Percentiles rank a stretch among this genome's conserved stretches.
Evolutionary conservation across 1,139 yeast genomes (phyloP).

Genomic region (Yamadazyma friedrichii): DNA sequence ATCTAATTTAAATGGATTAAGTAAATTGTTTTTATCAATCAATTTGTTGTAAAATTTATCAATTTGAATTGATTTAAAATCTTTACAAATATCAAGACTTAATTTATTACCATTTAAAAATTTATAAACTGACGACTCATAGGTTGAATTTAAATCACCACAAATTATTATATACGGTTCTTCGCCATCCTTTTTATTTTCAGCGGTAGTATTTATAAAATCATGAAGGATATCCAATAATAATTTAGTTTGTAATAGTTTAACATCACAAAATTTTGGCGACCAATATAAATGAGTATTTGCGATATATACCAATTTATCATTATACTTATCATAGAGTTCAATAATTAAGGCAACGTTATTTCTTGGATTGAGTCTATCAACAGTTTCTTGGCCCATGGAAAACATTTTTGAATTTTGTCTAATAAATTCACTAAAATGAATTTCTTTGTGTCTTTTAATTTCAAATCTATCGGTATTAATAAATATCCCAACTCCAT

Average conservation of each 20-base stretch:
- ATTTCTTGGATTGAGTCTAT: slow-evolving; percentile 46
- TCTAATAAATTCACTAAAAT: slow-evolving; percentile 37
- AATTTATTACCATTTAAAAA: slow-evolving; percentile 39
- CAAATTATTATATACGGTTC: slow-evolving; percentile 27
- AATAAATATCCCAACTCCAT: slow-evolving; percentile 57
- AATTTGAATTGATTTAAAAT: slow-evolving; percentile 25
- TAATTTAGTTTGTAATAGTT: slow-evolving; percentile 52
- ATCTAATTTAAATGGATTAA: slow-evolving; percentile 21
- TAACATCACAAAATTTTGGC: slow-evolving; percentile 51
- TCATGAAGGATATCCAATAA: slow-evolving; percentile 31
- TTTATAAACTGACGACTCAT: slow-evolving; percentile 46
- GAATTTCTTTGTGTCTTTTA: slow-evolving; percentile 38
- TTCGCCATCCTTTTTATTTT: neutral
- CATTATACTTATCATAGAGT: slow-evolving; percentile 39
- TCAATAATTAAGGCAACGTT: slow-evolving; percentile 54
- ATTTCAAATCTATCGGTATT: slow-evolving; percentile 46
- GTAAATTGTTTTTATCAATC: slow-evolving; percentile 13
- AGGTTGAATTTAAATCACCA: slow-evolving; percentile 58
- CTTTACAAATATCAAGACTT: slow-evolving; percentile 23
- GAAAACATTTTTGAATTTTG: slow-evolving; percentile 27
- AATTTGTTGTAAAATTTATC: slow-evolving; percentile 33
- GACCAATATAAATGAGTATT: slow-evolving; percentile 66
- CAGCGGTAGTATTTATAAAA: slow-evolving; percentile 15
- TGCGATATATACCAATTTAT: slow-evolving; percentile 41
- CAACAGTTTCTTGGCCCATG: slow-evolving; percentile 34